Conservation (phyloP, 441 rosid genomes). For the Populus trichocarpa region DNA sequence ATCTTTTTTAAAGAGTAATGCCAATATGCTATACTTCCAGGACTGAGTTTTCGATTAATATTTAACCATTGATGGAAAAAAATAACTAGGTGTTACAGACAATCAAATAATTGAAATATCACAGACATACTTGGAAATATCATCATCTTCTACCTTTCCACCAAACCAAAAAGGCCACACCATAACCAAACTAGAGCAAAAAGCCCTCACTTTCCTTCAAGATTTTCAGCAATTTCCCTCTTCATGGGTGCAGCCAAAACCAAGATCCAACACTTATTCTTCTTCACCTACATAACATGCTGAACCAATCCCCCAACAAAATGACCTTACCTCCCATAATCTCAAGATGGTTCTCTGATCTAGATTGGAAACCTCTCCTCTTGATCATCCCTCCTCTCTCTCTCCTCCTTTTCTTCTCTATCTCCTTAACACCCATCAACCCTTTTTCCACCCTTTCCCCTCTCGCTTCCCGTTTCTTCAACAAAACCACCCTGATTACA, state of each 20-base stretch:
- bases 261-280: background rate
- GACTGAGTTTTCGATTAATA: too few relatives aligned
- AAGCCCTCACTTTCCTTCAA: background rate
- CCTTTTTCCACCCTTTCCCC: conserved; percentile 37
- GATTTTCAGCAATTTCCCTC: background rate
- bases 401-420: conserved; percentile 35
- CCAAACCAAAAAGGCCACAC: background rate
- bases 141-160: background rate
- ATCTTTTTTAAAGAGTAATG: too few relatives aligned
- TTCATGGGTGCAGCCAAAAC: background rate
- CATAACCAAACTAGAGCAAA: too few relatives aligned
- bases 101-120: too few relatives aligned
- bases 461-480: conserved; percentile 25
- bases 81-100: too few relatives aligned
- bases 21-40: too few relatives aligned
- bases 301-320: conserved; percentile 1
- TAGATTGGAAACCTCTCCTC: conserved; percentile 46
- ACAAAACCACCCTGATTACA: conserved; percentile 4
- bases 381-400: conserved; percentile 36
- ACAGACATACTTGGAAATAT: too few relatives aligned
- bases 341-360: conserved; percentile 42
- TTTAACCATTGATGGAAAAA: too few relatives aligned
- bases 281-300: background rate
- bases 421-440: conserved; percentile 24
- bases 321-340: conserved; percentile 21